Conservation (phyloP, 2,329 filamentous ascomycete species). For the Penicillium hordei region DNA sequence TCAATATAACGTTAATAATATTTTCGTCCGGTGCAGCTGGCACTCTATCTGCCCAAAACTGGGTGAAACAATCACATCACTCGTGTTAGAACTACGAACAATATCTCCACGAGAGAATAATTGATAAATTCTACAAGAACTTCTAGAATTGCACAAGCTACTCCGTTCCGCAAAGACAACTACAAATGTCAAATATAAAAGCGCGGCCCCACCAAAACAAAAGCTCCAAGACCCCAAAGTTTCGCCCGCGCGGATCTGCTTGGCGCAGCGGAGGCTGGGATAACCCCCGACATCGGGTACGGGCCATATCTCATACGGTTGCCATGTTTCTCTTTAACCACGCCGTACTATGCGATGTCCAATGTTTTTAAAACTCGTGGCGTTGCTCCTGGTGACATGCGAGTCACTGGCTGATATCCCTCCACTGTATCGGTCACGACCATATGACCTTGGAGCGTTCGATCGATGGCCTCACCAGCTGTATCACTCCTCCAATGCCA, state of each 20-base stretch:
- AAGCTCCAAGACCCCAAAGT: background rate
- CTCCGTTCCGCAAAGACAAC: too few species aligned
- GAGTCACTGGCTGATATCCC: background rate
- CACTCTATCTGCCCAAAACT: background rate
- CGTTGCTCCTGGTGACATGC: background rate
- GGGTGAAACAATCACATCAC: background rate
- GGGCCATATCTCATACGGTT: background rate
- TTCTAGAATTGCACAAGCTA: background rate
- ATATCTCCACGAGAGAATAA: background rate
- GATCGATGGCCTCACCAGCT: conserved; percentile 3
- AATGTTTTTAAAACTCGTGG: background rate
- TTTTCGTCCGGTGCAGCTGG: background rate
- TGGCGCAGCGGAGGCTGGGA: background rate
- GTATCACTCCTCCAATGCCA: background rate
- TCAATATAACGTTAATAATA: too few species aligned
- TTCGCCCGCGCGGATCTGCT: background rate
- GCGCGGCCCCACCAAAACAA: background rate
- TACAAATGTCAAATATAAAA: too few species aligned
- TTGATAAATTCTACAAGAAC: background rate
- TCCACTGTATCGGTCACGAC: conserved; percentile 1
- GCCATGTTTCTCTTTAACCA: background rate
- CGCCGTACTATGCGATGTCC: background rate
- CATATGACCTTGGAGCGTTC: conserved; percentile 1
- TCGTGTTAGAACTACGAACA: too few species aligned
- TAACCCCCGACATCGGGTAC: background rate